phyloP scores from a whole-genome alignment of 192 early-diverging fungal genomes.

The Backusella circina region DNA sequence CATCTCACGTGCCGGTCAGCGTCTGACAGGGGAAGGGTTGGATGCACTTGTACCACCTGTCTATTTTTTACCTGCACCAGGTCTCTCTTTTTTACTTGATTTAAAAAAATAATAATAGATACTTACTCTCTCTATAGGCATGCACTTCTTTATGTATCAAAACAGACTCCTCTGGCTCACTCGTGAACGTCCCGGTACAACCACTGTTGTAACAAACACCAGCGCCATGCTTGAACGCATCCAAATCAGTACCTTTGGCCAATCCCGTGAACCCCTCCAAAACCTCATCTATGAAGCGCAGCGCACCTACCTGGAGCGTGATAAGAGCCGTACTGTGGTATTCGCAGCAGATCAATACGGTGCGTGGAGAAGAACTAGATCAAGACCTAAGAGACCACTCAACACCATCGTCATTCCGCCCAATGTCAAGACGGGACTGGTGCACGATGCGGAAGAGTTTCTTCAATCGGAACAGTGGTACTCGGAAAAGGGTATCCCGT shows the following conservation, averaged over 20 bases:
- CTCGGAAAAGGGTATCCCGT: constrained; percentile 55
- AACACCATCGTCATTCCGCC: constrained; percentile 52
- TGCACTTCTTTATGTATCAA: constrained; percentile 54
- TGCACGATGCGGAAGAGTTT: constrained; percentile 49
- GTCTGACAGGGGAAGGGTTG: constrained; percentile 39
- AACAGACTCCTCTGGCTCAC: constrained; percentile 47
- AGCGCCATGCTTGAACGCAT: constrained; percentile 39
- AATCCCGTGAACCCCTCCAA: constrained; percentile 47
- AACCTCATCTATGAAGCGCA: constrained; percentile 52
- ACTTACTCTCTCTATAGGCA: constrained; percentile 25
- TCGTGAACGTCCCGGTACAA: constrained; percentile 37
- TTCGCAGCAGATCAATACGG: constrained; percentile 61
- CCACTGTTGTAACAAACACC: constrained; percentile 25
- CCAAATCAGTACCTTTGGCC: constrained; percentile 52
- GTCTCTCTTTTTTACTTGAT: constrained; percentile 21
- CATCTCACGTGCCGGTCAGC: constrained; percentile 41
- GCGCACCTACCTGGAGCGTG: constrained; percentile 52
- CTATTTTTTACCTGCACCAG: constrained; percentile 59
- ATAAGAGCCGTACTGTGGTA: constrained; percentile 57
- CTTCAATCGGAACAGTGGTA: constrained; percentile 58
- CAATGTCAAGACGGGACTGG: constrained; percentile 40
- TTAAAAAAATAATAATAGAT: background rate
- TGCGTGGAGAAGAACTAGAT: constrained; percentile 53
- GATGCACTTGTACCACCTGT: constrained; percentile 37
- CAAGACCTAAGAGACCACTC: constrained; percentile 47